Evolutionary conservation across 2,329 filamentous ascomycete genomes (phyloP).

Genomic region (Colletotrichum sp.): DNA sequence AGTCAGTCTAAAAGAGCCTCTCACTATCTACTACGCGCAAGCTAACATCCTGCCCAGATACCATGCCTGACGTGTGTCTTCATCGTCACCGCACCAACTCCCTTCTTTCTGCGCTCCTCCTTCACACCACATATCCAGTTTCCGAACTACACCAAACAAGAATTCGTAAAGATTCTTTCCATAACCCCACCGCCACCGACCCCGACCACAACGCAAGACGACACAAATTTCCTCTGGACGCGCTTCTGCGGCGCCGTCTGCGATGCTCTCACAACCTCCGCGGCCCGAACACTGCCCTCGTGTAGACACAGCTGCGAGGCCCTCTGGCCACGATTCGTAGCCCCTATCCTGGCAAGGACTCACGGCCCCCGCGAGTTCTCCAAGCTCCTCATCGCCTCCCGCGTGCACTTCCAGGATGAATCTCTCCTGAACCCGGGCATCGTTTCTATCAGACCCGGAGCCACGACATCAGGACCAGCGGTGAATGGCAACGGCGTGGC

Average conservation of each 20-base stretch:
- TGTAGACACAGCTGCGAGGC: conserved; percentile 73
- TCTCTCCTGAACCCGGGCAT: conserved; percentile 71
- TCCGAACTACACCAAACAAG: conserved; percentile 79
- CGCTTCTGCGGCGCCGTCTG: conserved; percentile 85
- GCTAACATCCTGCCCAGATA: conserved; percentile 58
- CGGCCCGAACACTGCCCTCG: conserved; percentile 77
- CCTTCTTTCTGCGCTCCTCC: conserved; percentile 71
- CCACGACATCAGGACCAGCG: background rate
- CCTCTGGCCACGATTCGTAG: conserved; percentile 86
- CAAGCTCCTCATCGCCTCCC: conserved; percentile 75
- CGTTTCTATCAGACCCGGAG: conserved; percentile 33
- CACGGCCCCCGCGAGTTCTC: conserved; percentile 82
- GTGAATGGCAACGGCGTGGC: background rate
- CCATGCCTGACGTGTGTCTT: conserved; percentile 79
- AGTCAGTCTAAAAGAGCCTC: conserved; percentile 51
- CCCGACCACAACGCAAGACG: conserved; percentile 54
- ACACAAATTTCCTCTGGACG: conserved; percentile 74
- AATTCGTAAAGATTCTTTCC: conserved; percentile 80
- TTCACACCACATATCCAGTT: conserved; percentile 78
- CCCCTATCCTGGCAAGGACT: conserved; percentile 76
- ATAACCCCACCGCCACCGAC: conserved; percentile 48
- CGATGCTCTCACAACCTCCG: conserved; percentile 82
- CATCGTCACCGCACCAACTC: conserved; percentile 74
- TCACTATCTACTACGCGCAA: background rate
- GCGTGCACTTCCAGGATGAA: conserved; percentile 76